Conservation (phyloP, 2,329 filamentous ascomycete genomes). For the Apiospora saccharicola region DNA sequence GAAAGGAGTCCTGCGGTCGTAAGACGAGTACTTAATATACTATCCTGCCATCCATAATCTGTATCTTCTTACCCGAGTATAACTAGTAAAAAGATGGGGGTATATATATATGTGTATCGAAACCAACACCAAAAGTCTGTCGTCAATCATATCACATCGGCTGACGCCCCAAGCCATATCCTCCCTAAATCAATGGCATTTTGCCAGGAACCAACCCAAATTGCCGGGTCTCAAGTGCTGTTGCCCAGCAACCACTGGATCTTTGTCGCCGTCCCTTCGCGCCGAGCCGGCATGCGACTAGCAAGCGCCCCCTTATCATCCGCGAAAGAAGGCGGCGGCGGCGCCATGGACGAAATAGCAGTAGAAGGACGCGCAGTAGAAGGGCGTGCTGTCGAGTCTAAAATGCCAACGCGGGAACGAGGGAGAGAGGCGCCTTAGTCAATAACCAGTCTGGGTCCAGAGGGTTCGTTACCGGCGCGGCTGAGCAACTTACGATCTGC, state of each 20-base stretch:
- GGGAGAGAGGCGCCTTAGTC: constrained; percentile 18
- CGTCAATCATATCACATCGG: not conserved
- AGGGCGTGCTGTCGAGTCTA: not conserved
- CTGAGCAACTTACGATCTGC: constrained; percentile 26
- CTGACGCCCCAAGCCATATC: not conserved
- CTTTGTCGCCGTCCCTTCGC: not conserved
- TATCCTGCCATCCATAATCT: not conserved
- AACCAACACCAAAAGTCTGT: not conserved
- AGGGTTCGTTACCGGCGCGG: constrained; percentile 6
- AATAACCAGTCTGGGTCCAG: constrained; percentile 21
- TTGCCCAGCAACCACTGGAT: constrained; percentile 1
- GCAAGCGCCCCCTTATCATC: not conserved
- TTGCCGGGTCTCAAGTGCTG: not conserved
- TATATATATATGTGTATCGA: constrained; percentile 12
- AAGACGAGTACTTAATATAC: not conserved
- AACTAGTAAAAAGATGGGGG: not conserved
- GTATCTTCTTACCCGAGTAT: not conserved
- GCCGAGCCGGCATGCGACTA: not conserved
- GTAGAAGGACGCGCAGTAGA: not conserved
- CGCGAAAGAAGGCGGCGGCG: not conserved
- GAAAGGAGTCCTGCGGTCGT: no score
- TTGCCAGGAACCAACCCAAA: not conserved
- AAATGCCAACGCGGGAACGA: not conserved
- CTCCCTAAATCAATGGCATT: not conserved
- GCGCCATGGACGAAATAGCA: not conserved